Conservation (phyloP, 2,329 filamentous ascomycete genomes). For the Monosporascus sp. region DNA sequence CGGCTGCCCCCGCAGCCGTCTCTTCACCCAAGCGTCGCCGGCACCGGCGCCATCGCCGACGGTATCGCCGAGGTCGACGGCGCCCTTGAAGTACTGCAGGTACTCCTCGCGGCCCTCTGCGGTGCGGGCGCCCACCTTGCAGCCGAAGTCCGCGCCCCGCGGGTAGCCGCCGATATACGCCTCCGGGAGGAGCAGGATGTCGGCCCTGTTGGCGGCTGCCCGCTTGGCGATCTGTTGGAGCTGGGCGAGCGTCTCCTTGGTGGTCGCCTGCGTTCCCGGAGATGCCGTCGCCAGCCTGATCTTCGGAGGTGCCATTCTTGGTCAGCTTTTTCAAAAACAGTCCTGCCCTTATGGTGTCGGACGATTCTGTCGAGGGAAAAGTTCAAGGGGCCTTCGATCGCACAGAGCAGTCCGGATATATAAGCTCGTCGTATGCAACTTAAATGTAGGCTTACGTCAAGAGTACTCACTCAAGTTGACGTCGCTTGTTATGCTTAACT, state of each 20-base stretch:
- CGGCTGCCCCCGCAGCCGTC: constrained; percentile 42
- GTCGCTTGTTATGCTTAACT: too few relatives aligned
- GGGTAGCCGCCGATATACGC: constrained; percentile 91
- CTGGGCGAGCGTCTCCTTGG: constrained; percentile 56
- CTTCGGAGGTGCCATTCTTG: constrained; percentile 9
- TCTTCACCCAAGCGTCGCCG: constrained; percentile 65
- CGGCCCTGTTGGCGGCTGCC: constrained; percentile 51
- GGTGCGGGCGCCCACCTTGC: constrained; percentile 63
- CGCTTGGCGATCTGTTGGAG: constrained; percentile 57
- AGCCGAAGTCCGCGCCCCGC: constrained; percentile 72
- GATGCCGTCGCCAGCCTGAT: constrained; percentile 54
- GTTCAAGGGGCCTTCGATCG: too few relatives aligned
- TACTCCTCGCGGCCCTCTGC: constrained; percentile 76
- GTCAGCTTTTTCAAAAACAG: background rate
- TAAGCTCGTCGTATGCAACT: too few relatives aligned
- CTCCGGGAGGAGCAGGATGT: constrained; percentile 85
- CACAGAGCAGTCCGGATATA: too few relatives aligned
- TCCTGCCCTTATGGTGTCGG: too few relatives aligned
- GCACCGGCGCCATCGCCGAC: constrained; percentile 57
- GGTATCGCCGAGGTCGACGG: constrained; percentile 81
- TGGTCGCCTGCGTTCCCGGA: constrained; percentile 45
- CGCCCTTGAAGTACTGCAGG: constrained; percentile 69
- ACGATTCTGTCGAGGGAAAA: too few relatives aligned
- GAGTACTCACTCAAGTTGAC: too few relatives aligned
- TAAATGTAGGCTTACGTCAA: too few relatives aligned